These are phyloP conservation scores for Calonectria pauciramosa DNA, from an alignment of 2,329 filamentous ascomycete genomes.

Conservation along the genomic window DNA sequence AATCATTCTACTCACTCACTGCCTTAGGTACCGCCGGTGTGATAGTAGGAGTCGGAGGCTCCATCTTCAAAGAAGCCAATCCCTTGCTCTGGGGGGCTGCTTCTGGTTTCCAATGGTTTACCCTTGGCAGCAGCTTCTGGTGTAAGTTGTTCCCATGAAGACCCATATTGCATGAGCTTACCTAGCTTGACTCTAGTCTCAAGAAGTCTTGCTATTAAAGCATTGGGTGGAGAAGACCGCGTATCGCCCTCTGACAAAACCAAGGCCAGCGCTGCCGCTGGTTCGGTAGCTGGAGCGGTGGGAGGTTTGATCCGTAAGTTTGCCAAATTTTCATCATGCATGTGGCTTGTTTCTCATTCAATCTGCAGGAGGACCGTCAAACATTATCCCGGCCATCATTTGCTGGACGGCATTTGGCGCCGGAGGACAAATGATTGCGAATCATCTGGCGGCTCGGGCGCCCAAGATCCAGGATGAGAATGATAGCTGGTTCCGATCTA, in stretches of 20 bases:
- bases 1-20: background rate
- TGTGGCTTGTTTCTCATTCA: constrained; percentile 32
- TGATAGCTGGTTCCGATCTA: constrained; percentile 65
- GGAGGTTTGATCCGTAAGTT: constrained; percentile 68
- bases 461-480: constrained; percentile 55
- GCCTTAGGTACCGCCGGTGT: constrained; percentile 70
- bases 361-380: constrained; percentile 63
- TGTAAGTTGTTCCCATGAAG: constrained; percentile 61
- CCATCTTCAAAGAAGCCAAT: constrained; percentile 77
- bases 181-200: constrained; percentile 57
- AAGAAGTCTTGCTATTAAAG: constrained; percentile 60
- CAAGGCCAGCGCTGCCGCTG: constrained; percentile 78
- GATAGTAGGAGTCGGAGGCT: constrained; percentile 76
- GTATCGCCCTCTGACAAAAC: constrained; percentile 71
- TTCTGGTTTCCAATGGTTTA: constrained; percentile 85
- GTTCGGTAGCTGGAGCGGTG: constrained; percentile 75
- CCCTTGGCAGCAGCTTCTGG: constrained; percentile 82
- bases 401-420: constrained; percentile 61
- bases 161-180: background rate
- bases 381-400: constrained; percentile 65
- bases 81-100: constrained; percentile 79
- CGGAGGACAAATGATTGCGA: constrained; percentile 55
- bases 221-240: constrained; percentile 64
- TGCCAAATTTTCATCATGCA: background rate
- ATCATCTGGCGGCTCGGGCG: constrained; percentile 45